A percentile compares a stretch with the other conserved stretches of the same genome.
Evolutionary conservation across 1,139 yeast genomes (phyloP).

Genomic region (Hansenula sp.): DNA sequence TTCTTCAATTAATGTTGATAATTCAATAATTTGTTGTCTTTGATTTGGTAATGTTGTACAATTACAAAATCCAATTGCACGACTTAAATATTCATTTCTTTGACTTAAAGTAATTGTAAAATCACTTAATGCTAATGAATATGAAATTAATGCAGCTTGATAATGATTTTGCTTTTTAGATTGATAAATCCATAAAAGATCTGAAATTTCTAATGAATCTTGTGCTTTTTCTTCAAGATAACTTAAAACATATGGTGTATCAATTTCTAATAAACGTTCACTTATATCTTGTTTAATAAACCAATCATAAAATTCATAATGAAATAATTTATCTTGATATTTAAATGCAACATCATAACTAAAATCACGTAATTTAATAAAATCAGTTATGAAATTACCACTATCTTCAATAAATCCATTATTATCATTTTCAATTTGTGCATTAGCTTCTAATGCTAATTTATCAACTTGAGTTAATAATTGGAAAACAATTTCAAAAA

Average conservation of each 20-base stretch:
- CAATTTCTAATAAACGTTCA: constrained; percentile 71
- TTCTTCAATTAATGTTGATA: constrained; percentile 70
- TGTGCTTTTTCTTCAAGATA: constrained; percentile 73
- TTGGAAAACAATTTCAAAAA: constrained; percentile 72
- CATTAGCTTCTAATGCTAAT: constrained; percentile 52
- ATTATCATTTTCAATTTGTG: constrained; percentile 31
- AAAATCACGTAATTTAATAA: constrained; percentile 59
- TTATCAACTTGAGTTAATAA: constrained; percentile 70
- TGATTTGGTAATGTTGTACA: constrained; percentile 76
- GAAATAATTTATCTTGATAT: constrained; percentile 77
- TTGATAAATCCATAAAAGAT: constrained; percentile 83
- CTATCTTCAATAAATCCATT: constrained; percentile 7
- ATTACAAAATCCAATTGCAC: constrained; percentile 92
- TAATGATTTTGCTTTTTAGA: constrained; percentile 77
- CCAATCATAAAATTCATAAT: constrained; percentile 92
- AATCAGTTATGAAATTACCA: constrained; percentile 36
- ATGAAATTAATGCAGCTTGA: constrained; percentile 80
- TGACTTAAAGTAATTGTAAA: constrained; percentile 65
- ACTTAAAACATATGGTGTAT: constrained; percentile 74
- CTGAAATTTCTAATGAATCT: constrained; percentile 68
- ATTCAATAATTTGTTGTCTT: constrained; percentile 70
- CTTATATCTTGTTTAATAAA: constrained; percentile 73
- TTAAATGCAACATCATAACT: constrained; percentile 73
- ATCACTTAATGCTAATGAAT: constrained; percentile 67
- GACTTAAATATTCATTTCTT: constrained; percentile 81